phyloP scores from a whole-genome alignment of 129 eudicot genomes.

The Rutidosis leptorrhynchoides region DNA sequence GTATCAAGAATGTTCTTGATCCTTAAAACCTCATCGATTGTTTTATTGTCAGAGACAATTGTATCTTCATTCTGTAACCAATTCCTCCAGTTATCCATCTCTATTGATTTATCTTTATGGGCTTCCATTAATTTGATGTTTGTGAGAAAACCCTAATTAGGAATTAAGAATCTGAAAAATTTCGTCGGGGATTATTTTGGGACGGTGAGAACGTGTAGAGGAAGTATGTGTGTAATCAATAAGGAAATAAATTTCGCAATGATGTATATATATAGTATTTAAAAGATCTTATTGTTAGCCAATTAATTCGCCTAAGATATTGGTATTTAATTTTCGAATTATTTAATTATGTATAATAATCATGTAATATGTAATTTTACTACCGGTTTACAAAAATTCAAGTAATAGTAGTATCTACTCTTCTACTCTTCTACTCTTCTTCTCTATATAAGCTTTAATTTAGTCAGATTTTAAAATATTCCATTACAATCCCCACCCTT shows the following conservation, averaged over 20 bases:
- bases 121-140: slow-evolving; percentile 22
- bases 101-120: slow-evolving; percentile 18
- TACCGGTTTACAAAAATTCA: too few species aligned
- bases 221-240: background rate
- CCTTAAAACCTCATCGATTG: background rate
- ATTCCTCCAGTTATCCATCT: slow-evolving; percentile 65
- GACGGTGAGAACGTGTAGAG: background rate
- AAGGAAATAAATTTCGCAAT: too few species aligned
- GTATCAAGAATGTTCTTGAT: background rate
- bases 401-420: too few species aligned
- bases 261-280: too few species aligned
- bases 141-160: background rate
- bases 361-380: too few species aligned
- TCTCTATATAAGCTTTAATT: too few species aligned
- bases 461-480: too few species aligned
- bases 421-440: too few species aligned
- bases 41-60: slow-evolving; percentile 44
- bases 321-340: too few species aligned
- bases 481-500: too few species aligned
- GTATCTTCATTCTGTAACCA: slow-evolving; percentile 48
- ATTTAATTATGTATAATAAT: too few species aligned
- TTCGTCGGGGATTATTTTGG: background rate
- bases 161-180: background rate
- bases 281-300: too few species aligned
- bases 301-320: background rate